phyloP scores from a whole-genome alignment of 169 alveolate species.

The Cryptosporidium xiaoi region DNA sequence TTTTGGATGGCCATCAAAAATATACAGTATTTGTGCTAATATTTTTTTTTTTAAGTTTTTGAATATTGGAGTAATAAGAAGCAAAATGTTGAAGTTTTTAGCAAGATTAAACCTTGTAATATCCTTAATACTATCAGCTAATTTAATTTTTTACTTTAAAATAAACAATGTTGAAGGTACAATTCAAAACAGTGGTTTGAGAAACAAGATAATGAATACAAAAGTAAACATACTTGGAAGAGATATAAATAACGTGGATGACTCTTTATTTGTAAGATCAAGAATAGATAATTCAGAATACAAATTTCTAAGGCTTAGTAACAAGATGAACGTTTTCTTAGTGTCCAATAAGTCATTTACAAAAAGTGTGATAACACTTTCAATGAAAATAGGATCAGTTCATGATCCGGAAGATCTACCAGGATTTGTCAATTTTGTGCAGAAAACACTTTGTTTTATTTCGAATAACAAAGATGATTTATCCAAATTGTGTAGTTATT shows the following conservation, averaged over 20 bases:
- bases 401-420: constrained; percentile 53
- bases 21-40: too few relatives aligned
- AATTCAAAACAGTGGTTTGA: too few relatives aligned
- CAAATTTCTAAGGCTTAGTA: constrained; percentile 17
- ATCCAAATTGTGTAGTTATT: background rate
- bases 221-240: too few relatives aligned
- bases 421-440: constrained; percentile 12
- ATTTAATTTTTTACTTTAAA: too few relatives aligned
- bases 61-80: too few relatives aligned
- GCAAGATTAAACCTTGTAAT: too few relatives aligned
- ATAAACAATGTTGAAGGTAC: too few relatives aligned
- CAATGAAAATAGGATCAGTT: constrained; percentile 12
- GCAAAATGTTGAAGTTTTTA: too few relatives aligned
- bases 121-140: too few relatives aligned
- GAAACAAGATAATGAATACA: too few relatives aligned
- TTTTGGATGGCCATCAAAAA: too few relatives aligned
- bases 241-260: background rate
- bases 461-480: background rate
- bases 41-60: too few relatives aligned
- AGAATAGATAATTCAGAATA: constrained; percentile 3
- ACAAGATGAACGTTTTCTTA: constrained; percentile 26
- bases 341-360: constrained; percentile 9
- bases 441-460: background rate
- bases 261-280: constrained; percentile 11
- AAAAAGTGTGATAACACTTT: background rate